Percentiles rank a stretch among this genome's conserved stretches.
Conservation (phyloP, 148 eudicot genomes). For the Amaranthus palmeri region DNA sequence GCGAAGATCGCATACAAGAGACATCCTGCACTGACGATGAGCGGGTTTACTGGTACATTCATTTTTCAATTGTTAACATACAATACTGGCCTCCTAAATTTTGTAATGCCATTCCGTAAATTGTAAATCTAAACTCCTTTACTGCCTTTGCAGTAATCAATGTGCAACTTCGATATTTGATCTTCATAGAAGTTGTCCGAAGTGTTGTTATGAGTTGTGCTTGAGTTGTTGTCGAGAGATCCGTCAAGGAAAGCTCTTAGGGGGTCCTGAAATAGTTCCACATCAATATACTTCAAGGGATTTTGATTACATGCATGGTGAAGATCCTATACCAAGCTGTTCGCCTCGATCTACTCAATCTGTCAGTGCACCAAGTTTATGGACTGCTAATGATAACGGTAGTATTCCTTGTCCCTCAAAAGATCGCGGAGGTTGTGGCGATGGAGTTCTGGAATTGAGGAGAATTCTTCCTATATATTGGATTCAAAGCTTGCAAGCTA, state of each 20-base stretch:
- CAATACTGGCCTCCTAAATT: background rate
- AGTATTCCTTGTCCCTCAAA: conserved; percentile 55
- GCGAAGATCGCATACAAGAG: conserved; percentile 31
- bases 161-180: conserved; percentile 84
- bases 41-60: conserved; percentile 66
- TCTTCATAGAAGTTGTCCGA: conserved; percentile 82
- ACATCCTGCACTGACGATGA: conserved; percentile 48
- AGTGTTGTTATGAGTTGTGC: conserved; percentile 75
- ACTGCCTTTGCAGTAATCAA: conserved; percentile 51
- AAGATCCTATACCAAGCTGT: conserved; percentile 44
- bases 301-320: conserved; percentile 66
- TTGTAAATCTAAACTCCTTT: conserved; percentile 2
- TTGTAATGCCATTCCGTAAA: background rate
- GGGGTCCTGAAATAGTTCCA: conserved; percentile 35
- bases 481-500: conserved; percentile 42
- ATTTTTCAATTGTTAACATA: background rate
- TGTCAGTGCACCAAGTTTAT: conserved; percentile 18
- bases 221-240: conserved; percentile 70
- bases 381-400: conserved; percentile 46
- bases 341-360: conserved; percentile 5
- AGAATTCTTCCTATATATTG: conserved; percentile 52
- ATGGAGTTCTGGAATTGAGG: conserved; percentile 51
- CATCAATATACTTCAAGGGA: conserved; percentile 45
- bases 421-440: conserved; percentile 85
- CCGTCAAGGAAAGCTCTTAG: conserved; percentile 43